Evolutionary conservation across 176 grass and related monocot species (phyloP).

Genomic region (Musa schizocarpa): DNA sequence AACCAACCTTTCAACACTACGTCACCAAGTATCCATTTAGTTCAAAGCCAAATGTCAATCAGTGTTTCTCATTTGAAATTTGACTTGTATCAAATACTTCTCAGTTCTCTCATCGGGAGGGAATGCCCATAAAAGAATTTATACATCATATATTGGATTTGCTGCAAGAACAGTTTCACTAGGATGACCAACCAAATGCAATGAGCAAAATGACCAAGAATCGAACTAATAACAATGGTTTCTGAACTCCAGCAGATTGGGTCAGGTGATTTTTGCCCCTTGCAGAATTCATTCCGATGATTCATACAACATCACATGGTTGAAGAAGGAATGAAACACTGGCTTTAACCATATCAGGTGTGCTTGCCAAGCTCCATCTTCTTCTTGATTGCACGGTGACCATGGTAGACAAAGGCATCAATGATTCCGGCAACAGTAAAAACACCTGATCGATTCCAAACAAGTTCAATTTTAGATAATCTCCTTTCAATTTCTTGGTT

Average conservation of each 20-base stretch:
- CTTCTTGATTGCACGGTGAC: slow-evolving; percentile 87
- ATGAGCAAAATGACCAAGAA: too few species aligned
- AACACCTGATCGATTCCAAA: slow-evolving; percentile 37
- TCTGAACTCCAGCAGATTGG: too few species aligned
- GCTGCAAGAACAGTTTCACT: background rate
- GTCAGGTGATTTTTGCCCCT: too few species aligned
- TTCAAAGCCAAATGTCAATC: background rate
- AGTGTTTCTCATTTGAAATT: background rate
- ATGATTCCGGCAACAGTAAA: slow-evolving; percentile 87
- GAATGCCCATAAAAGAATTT: background rate
- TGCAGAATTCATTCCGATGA: too few species aligned
- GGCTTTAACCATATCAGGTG: slow-evolving; percentile 20
- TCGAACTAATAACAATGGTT: too few species aligned
- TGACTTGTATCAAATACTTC: background rate
- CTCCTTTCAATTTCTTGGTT: background rate
- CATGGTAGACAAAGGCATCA: slow-evolving; percentile 92
- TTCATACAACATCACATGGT: background rate
- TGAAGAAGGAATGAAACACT: background rate
- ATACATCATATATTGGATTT: background rate
- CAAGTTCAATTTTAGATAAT: background rate
- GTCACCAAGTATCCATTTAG: background rate
- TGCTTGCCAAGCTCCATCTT: slow-evolving; percentile 93
- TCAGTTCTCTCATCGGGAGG: background rate
- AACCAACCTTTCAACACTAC: background rate
- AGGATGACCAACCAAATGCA: background rate